Percentiles rank a stretch among this genome's conserved stretches.
phyloP scores from a whole-genome alignment of 2,329 filamentous ascomycete genomes.

The Aspergillus fructus region DNA sequence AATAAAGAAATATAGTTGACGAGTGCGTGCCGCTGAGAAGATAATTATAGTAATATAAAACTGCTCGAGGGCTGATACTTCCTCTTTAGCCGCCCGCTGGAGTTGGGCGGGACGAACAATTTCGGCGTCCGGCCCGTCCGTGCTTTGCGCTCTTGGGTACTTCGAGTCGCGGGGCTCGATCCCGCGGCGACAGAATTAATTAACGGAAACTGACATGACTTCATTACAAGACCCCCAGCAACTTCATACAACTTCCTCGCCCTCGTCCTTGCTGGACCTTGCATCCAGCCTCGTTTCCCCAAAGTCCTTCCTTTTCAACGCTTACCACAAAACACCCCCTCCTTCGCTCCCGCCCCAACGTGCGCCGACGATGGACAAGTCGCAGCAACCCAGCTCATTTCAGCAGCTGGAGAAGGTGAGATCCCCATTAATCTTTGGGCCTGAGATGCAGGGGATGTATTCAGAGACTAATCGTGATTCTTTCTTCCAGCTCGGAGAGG shows the following conservation, averaged over 20 bases:
- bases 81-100: neutral
- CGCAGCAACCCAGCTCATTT: constrained; percentile 92
- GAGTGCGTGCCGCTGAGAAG: neutral
- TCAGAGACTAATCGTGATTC: neutral
- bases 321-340: constrained; percentile 19
- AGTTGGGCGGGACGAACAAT: neutral
- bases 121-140: neutral
- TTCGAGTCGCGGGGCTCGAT: constrained; percentile 15
- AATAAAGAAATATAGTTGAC: neutral
- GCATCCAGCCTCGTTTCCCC: constrained; percentile 37
- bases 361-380: constrained; percentile 71
- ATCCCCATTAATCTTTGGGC: neutral
- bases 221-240: constrained; percentile 19
- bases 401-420: constrained; percentile 88
- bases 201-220: constrained; percentile 20
- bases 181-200: constrained; percentile 4
- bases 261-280: constrained; percentile 28
- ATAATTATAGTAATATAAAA: constrained; percentile 4
- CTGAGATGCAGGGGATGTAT: neutral
- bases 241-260: constrained; percentile 19
- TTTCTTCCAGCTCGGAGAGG: constrained; percentile 72
- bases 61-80: neutral
- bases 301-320: constrained; percentile 35
- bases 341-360: constrained; percentile 15
- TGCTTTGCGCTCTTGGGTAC: neutral